A percentile compares a stretch with the other conserved stretches of the same genome.
Evolutionary conservation across 2,329 filamentous ascomycete genomes (phyloP).

Genomic region (Alternaria triticimaculans): DNA sequence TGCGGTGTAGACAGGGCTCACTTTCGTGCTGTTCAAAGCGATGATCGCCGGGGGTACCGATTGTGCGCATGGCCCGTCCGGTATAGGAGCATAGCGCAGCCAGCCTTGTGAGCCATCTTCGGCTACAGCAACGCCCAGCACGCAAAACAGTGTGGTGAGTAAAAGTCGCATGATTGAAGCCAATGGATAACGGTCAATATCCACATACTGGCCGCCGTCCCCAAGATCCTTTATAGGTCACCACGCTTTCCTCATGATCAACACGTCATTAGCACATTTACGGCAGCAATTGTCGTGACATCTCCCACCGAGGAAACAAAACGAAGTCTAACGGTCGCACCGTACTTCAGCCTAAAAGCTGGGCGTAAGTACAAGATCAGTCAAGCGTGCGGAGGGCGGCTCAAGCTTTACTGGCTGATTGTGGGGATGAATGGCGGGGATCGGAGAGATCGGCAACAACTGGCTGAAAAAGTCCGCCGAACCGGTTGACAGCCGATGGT

Average conservation of each 20-base stretch:
- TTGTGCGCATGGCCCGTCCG: constrained; percentile 47
- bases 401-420: not conserved
- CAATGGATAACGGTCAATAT: not conserved
- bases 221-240: constrained; percentile 6
- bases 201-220: not conserved
- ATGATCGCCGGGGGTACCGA: constrained; percentile 59
- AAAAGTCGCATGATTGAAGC: constrained; percentile 11
- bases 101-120: constrained; percentile 69
- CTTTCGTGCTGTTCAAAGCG: constrained; percentile 60
- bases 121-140: constrained; percentile 41
- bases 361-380: not conserved
- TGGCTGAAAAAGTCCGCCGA: not conserved
- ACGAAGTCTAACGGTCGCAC: not conserved
- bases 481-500: not conserved
- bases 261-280: constrained; percentile 4
- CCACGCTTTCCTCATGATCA: not conserved
- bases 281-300: constrained; percentile 1
- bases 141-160: constrained; percentile 1
- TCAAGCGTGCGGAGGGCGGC: constrained; percentile 10
- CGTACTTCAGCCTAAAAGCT: constrained; percentile 18
- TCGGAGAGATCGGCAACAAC: constrained; percentile 2
- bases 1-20: constrained; percentile 66
- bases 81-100: constrained; percentile 68
- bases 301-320: not conserved
- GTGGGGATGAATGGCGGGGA: constrained; percentile 4